These are phyloP conservation scores for Cucurbita ficifolia DNA, from an alignment of 306 rosid species.

Conservation along the genomic window DNA sequence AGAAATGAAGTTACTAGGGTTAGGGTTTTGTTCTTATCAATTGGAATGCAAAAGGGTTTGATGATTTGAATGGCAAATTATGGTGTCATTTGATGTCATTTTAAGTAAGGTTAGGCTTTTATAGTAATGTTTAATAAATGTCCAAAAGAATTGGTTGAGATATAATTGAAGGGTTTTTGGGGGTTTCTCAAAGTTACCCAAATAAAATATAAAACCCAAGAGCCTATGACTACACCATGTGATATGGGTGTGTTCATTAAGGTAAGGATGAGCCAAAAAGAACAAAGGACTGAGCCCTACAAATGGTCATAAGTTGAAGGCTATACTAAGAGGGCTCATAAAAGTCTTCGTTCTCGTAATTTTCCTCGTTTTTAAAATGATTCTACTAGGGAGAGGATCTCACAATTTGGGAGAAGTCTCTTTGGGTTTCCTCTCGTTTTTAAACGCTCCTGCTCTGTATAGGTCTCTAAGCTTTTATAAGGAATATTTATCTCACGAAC, in stretches of 20 bases:
- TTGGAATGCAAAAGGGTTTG: not conserved
- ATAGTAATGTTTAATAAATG: not conserved
- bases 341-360: too few relatives aligned
- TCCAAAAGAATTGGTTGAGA: not conserved
- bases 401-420: too few relatives aligned
- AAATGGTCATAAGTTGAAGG: not conserved
- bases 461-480: too few relatives aligned
- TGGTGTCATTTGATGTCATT: not conserved
- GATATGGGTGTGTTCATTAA: not conserved
- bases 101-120: not conserved
- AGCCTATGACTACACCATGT: not conserved
- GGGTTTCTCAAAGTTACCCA: not conserved
- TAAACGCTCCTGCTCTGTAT: too few relatives aligned
- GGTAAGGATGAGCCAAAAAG: not conserved
- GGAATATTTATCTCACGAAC: too few relatives aligned
- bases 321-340: too few relatives aligned
- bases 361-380: too few relatives aligned
- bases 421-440: too few relatives aligned
- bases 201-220: not conserved
- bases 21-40: not conserved
- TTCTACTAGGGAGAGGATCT: too few relatives aligned
- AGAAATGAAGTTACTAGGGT: not conserved
- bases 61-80: not conserved
- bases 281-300: not conserved
- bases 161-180: not conserved